Evolutionary conservation across 345 rosid species (phyloP).

Genomic region (Eucalyptus regnans): DNA sequence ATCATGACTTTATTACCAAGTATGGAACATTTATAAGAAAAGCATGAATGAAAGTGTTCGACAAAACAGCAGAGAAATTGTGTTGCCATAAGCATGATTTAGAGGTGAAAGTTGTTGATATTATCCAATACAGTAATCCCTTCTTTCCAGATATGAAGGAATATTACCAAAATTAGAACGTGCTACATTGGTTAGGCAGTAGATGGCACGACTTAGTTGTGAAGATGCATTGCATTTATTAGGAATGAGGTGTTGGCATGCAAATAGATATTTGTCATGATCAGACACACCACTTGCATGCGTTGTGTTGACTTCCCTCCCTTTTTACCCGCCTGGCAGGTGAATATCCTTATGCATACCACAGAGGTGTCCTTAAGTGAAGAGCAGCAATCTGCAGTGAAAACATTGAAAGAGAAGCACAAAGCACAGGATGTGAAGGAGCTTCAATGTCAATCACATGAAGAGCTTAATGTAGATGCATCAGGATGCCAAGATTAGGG

Average conservation of each 20-base stretch:
- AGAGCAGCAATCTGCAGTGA: slow-evolving; percentile 38
- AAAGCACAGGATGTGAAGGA: slow-evolving; percentile 46
- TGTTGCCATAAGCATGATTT: not conserved
- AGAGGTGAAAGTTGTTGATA: not conserved
- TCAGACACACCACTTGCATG: too few species aligned
- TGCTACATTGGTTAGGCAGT: too few species aligned
- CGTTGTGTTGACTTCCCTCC: too few species aligned
- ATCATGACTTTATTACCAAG: too few species aligned
- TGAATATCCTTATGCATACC: slow-evolving; percentile 67
- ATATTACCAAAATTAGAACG: too few species aligned
- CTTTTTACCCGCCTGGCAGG: not conserved
- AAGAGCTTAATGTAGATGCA: too few species aligned
- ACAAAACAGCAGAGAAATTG: not conserved
- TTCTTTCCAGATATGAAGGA: not conserved
- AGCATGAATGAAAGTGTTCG: not conserved
- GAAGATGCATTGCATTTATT: too few species aligned
- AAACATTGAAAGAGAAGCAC: slow-evolving; percentile 41
- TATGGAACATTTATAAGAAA: not conserved
- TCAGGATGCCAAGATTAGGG: too few species aligned
- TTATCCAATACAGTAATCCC: not conserved
- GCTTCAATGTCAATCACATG: not conserved
- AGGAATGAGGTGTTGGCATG: too few species aligned
- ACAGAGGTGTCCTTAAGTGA: slow-evolving; percentile 37
- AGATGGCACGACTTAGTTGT: too few species aligned
- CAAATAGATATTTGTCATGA: too few species aligned